Base-by-base conservation (phyloP, 2,329 filamentous ascomycete genomes). In the Xylariomycetidae sp. region DNA sequence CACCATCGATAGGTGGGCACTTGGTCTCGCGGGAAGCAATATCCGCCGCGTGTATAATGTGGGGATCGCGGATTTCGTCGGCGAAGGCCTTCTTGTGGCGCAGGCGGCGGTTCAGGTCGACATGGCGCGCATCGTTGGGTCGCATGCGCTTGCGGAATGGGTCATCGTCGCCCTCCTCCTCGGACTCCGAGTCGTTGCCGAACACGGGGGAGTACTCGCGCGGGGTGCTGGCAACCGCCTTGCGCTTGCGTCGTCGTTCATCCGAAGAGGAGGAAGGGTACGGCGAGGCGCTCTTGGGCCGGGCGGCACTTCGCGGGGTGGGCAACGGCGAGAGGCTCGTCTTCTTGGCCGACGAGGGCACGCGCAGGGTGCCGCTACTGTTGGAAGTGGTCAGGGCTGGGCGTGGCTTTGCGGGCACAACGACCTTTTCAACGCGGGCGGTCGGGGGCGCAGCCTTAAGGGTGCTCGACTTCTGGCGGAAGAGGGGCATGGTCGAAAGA, bases 21-120 rank as follows among this genome's bases (percentile, higher is more conserved):
- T 68, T 70, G 5, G 66, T 61, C 33, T 64, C 59, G 15, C 70
- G 56, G 27, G 65, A 73, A 23, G 70, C 70, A 15, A 80, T 65
- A 43, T 77, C 65, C 4, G 67, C 68, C 4, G 76, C 76, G 45
- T 82, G 76, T 18, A 81, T 70, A 37, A 80, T 68, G 20, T 56
- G 52, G 22, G 67, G 55, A 16, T 58, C 59, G 25, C 62, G 58
- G 25, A 63, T 50, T 6, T 59, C 55, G 23, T 60, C 61, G 34
- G 66, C 62, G 35, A 69, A 72, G 4, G 67, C 65, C 34, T 58
- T 60, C 23, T 61, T 54, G 40, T 68, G 66, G 38, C 62, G 60
- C 35, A 75, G 46, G 46, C 58, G 58, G 42, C 69, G 65, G 37
- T 65, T 69, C 5, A 64, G 53, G 44, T 76, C 70, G 25, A 63